These are phyloP conservation scores for Strobilomyces confusus DNA, from an alignment of 768 basidiomycete species.

Conservation along the genomic window DNA sequence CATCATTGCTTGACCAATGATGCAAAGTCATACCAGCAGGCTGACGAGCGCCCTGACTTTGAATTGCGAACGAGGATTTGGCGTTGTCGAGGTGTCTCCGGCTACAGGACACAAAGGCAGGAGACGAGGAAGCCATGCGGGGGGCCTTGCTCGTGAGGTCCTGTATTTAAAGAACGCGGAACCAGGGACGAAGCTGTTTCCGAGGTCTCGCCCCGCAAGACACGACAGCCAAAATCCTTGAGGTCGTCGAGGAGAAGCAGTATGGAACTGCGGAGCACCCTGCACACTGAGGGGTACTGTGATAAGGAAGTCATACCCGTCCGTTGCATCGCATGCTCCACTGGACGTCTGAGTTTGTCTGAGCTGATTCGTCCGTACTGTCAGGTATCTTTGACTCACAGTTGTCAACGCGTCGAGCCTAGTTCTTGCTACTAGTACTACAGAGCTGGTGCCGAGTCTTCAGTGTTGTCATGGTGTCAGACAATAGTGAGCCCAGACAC, in stretches of 20 bases:
- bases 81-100: constrained; percentile 21
- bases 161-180: constrained; percentile 28
- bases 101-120: constrained; percentile 21
- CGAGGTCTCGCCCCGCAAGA: constrained; percentile 19
- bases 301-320: constrained; percentile 13
- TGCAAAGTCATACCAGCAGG: constrained; percentile 16
- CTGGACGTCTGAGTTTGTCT: neutral
- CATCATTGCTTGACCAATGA: constrained; percentile 9
- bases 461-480: neutral
- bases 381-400: neutral
- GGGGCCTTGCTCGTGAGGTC: constrained; percentile 11
- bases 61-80: constrained; percentile 29
- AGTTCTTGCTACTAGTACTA: neutral
- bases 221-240: constrained; percentile 17
- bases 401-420: neutral
- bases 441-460: neutral
- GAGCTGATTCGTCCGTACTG: constrained; percentile 2
- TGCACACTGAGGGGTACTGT: constrained; percentile 4
- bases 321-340: constrained; percentile 1
- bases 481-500: too few relatives aligned
- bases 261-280: constrained; percentile 21
- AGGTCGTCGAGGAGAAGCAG: constrained; percentile 18
- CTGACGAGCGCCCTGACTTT: constrained; percentile 21
- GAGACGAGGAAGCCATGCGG: constrained; percentile 23
- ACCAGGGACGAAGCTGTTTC: constrained; percentile 12